Conservation (phyloP, 164 flowering plant genomes). For the Chimonanthus salicifolius region DNA sequence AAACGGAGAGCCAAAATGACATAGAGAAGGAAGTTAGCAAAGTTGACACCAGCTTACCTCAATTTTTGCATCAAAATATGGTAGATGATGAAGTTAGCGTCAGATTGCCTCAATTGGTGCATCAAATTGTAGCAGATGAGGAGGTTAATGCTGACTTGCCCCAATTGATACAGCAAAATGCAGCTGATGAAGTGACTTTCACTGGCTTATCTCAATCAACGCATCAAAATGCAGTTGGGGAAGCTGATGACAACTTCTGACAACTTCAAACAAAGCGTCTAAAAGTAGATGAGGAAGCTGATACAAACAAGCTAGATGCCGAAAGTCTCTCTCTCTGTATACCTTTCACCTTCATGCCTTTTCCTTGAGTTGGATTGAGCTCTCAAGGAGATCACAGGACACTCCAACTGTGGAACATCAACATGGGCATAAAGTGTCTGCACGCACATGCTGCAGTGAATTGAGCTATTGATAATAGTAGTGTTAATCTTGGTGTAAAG, state of each 20-base stretch:
- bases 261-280: background rate
- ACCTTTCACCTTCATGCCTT: background rate
- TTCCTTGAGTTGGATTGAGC: background rate
- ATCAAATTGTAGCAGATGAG: constrained; percentile 6
- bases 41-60: background rate
- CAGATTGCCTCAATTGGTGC: background rate
- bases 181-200: background rate
- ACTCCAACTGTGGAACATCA: background rate
- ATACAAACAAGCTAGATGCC: background rate
- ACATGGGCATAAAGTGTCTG: background rate
- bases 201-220: background rate
- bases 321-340: background rate
- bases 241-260: background rate
- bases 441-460: background rate
- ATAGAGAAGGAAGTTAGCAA: constrained; percentile 4
- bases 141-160: background rate
- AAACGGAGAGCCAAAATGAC: constrained; percentile 3
- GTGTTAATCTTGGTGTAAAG: background rate
- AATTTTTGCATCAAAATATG: constrained; percentile 1
- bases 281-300: background rate
- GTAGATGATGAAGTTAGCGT: constrained; percentile 4
- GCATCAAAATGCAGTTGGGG: background rate
- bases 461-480: background rate
- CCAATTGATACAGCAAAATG: background rate
- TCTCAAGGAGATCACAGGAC: background rate